Conservation (phyloP, 2,329 filamentous ascomycete genomes). For the Claviceps citrina region DNA sequence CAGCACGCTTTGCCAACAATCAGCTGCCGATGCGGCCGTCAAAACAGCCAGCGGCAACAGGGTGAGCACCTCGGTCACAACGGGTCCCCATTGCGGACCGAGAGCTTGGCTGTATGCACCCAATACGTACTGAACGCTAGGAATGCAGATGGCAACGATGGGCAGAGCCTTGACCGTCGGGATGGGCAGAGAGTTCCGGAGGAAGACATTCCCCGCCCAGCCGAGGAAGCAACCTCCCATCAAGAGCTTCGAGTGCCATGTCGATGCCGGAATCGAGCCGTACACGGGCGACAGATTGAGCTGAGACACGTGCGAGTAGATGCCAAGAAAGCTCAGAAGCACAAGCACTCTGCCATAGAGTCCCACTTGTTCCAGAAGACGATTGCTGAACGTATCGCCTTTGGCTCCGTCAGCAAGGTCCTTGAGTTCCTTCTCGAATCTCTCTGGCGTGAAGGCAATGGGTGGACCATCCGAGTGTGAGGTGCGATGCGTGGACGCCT, state of each 20-base stretch:
- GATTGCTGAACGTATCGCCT: constrained; percentile 17
- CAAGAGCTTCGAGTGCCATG: constrained; percentile 55
- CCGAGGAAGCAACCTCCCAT: constrained; percentile 54
- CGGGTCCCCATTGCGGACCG: constrained; percentile 56
- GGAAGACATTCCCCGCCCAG: constrained; percentile 49
- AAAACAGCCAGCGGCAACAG: constrained; percentile 53
- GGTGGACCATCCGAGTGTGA: constrained; percentile 5
- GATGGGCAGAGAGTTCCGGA: constrained; percentile 31
- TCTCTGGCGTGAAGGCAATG: constrained; percentile 30
- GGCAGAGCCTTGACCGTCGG: constrained; percentile 44
- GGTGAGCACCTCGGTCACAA: constrained; percentile 58
- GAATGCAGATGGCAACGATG: constrained; percentile 60
- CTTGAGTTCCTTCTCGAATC: constrained; percentile 39
- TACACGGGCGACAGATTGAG: constrained; percentile 74
- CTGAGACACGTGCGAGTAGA: constrained; percentile 56
- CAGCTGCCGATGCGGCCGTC: constrained; percentile 47
- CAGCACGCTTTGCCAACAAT: constrained; percentile 46
- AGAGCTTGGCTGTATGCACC: constrained; percentile 49
- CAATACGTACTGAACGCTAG: constrained; percentile 56
- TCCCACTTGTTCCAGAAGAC: constrained; percentile 21
- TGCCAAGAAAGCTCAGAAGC: constrained; percentile 28
- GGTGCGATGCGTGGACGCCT: background rate
- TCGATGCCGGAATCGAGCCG: constrained; percentile 61
- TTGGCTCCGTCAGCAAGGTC: constrained; percentile 30
- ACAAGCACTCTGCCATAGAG: constrained; percentile 21